These are phyloP conservation scores for Sporothrix pseudoabietina DNA, from an alignment of 2,329 filamentous ascomycete genomes.

Conservation along the genomic window DNA sequence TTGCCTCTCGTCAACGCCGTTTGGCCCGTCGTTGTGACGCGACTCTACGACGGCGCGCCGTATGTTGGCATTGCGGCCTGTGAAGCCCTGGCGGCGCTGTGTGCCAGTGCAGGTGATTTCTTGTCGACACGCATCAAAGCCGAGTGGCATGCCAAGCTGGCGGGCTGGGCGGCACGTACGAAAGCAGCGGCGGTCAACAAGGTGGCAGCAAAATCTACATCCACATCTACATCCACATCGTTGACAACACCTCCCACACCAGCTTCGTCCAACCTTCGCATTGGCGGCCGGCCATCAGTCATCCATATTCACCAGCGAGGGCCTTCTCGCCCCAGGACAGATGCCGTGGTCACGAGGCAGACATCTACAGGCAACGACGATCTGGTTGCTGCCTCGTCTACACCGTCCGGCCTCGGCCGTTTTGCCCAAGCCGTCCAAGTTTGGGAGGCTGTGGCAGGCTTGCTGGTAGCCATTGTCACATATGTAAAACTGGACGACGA, in stretches of 20 bases:
- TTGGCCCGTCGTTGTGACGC: constrained; percentile 79
- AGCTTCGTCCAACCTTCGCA: background rate
- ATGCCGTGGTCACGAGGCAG: background rate
- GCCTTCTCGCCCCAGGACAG: background rate
- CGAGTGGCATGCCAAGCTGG: constrained; percentile 64
- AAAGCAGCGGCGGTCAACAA: constrained; percentile 45
- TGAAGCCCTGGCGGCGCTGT: constrained; percentile 68
- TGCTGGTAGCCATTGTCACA: constrained; percentile 63
- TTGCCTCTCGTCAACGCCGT: constrained; percentile 86
- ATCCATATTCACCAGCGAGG: constrained; percentile 24
- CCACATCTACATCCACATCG: background rate
- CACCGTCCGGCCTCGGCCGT: constrained; percentile 49
- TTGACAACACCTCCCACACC: background rate
- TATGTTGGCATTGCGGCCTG: constrained; percentile 72
- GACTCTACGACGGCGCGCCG: constrained; percentile 66
- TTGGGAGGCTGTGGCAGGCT: constrained; percentile 63
- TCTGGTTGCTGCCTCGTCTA: constrained; percentile 25
- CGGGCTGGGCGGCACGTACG: constrained; percentile 51
- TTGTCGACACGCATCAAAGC: constrained; percentile 73
- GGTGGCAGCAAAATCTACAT: constrained; percentile 8
- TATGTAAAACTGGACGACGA: constrained; percentile 67
- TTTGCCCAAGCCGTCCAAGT: constrained; percentile 64
- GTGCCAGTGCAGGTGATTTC: constrained; percentile 75
- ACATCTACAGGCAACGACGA: background rate
- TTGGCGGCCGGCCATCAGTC: constrained; percentile 24